Percentiles rank a stretch among this genome's conserved stretches.
Conservation (phyloP, 805 yeast genomes). For the Jamesozyma lodderae region DNA sequence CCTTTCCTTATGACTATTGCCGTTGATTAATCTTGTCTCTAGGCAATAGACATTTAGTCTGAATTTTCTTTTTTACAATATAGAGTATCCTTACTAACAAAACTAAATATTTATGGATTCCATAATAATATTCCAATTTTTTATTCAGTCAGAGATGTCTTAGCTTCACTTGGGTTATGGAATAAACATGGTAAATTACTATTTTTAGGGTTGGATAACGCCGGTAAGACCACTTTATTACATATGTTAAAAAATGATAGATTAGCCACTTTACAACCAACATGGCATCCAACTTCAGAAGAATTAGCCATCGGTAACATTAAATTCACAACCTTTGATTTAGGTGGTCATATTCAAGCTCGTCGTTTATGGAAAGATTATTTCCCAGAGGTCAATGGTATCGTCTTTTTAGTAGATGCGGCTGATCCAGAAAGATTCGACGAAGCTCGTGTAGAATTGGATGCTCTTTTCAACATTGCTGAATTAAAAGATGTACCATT, state of each 20-base stretch:
- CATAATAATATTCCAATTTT: not conserved
- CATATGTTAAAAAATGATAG: conserved; percentile 91
- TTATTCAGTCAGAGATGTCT: conserved; percentile 54
- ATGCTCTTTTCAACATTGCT: conserved; percentile 84
- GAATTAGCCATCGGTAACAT: conserved; percentile 95
- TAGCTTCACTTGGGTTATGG: conserved; percentile 73
- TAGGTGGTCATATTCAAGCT: conserved; percentile 98
- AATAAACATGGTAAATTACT: conserved; percentile 94
- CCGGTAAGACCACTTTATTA: conserved; percentile 88
- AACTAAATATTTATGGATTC: not conserved
- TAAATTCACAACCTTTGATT: conserved; percentile 93
- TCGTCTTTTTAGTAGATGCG: conserved; percentile 91
- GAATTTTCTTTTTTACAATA: not conserved
- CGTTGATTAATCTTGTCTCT: not conserved
- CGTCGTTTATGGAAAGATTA: conserved; percentile 99
- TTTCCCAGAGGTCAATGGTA: conserved; percentile 98
- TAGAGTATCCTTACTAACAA: not conserved
- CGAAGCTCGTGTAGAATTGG: conserved; percentile 92
- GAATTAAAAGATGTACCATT: conserved; percentile 87
- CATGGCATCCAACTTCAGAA: conserved; percentile 97
- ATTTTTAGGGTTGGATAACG: conserved; percentile 94
- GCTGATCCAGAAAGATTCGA: conserved; percentile 94
- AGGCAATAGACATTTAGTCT: not conserved
- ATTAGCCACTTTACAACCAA: conserved; percentile 94
- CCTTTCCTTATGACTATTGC: not conserved